A percentile compares a stretch with the other conserved stretches of the same genome.
phyloP scores from a whole-genome alignment of 1,139 yeast genomes.

The Yamadazyma kanchanaburiensis region DNA sequence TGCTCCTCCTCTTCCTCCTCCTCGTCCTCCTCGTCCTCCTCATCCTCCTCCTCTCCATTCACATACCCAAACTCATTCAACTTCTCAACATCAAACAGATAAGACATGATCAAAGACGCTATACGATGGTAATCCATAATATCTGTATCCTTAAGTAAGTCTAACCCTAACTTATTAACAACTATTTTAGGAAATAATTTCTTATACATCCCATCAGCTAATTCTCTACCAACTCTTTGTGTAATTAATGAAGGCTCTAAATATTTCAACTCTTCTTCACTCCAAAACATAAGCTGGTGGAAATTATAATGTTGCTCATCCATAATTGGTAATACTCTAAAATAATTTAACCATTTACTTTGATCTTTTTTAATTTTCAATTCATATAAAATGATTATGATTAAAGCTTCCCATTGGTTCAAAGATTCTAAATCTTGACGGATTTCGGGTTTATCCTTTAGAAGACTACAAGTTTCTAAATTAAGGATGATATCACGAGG shows the following conservation, averaged over 20 bases:
- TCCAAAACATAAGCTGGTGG: slow-evolving; percentile 82
- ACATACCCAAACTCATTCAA: slow-evolving; percentile 13
- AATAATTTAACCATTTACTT: slow-evolving; percentile 69
- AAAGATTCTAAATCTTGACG: slow-evolving; percentile 36
- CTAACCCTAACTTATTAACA: slow-evolving; percentile 19
- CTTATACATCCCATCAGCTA: slow-evolving; percentile 60
- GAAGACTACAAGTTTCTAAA: slow-evolving; percentile 52
- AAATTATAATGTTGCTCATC: slow-evolving; percentile 36
- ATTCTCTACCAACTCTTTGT: slow-evolving; percentile 65
- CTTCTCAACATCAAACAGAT: slow-evolving; percentile 37
- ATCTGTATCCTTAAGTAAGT: slow-evolving; percentile 31
- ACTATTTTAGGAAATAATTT: slow-evolving; percentile 24
- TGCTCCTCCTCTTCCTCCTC: slow-evolving; percentile 15
- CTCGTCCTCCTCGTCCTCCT: slow-evolving; percentile 16
- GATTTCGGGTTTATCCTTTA: slow-evolving; percentile 27
- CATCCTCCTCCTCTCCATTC: slow-evolving; percentile 16
- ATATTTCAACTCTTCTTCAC: slow-evolving; percentile 41
- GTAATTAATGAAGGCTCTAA: slow-evolving; percentile 71
- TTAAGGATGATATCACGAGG: slow-evolving; percentile 61
- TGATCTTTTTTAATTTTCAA: slow-evolving; percentile 30
- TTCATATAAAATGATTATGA: slow-evolving; percentile 65
- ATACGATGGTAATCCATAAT: slow-evolving; percentile 62
- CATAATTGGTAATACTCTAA: slow-evolving; percentile 60
- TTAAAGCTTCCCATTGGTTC: slow-evolving; percentile 76
- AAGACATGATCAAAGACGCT: slow-evolving; percentile 57